These are phyloP conservation scores for Pseudocercospora fijiensis DNA, from an alignment of 2,329 filamentous ascomycete species.

Conservation along the genomic window DNA sequence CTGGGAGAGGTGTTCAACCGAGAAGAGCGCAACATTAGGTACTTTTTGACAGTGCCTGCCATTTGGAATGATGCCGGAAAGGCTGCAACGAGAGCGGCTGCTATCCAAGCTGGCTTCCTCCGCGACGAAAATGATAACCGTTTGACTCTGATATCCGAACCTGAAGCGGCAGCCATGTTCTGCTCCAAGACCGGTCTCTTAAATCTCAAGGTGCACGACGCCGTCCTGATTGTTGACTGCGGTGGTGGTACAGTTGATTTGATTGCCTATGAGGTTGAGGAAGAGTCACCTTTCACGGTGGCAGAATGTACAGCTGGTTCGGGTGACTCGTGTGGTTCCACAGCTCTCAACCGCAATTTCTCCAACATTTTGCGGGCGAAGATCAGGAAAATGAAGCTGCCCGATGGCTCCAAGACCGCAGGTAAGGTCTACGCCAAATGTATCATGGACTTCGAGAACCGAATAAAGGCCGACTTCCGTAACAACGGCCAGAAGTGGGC, in stretches of 20 bases:
- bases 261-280: constrained; percentile 98
- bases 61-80: constrained; percentile 99
- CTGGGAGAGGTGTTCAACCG: constrained; percentile 96
- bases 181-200: constrained; percentile 95
- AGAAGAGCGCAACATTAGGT: constrained; percentile 96
- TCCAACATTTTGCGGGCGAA: constrained; percentile 97
- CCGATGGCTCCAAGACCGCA: constrained; percentile 94
- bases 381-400: constrained; percentile 98
- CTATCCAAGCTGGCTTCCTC: constrained; percentile 94
- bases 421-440: constrained; percentile 98
- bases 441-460: constrained; percentile 99
- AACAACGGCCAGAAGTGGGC: constrained; percentile 99
- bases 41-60: constrained; percentile 96
- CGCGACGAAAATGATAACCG: constrained; percentile 97
- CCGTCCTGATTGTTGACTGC: constrained; percentile 96
- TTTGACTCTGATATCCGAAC: constrained; percentile 90
- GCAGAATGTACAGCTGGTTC: constrained; percentile 96
- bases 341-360: constrained; percentile 94
- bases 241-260: constrained; percentile 98
- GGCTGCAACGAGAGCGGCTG: constrained; percentile 89
- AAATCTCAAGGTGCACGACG: constrained; percentile 96
- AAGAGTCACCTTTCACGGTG: constrained; percentile 94
- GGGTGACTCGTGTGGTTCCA: constrained; percentile 97
- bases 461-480: constrained; percentile 98
- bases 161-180: constrained; percentile 94